These are phyloP conservation scores for Saururus chinensis DNA, from an alignment of 164 flowering plant genomes.

Conservation along the genomic window DNA sequence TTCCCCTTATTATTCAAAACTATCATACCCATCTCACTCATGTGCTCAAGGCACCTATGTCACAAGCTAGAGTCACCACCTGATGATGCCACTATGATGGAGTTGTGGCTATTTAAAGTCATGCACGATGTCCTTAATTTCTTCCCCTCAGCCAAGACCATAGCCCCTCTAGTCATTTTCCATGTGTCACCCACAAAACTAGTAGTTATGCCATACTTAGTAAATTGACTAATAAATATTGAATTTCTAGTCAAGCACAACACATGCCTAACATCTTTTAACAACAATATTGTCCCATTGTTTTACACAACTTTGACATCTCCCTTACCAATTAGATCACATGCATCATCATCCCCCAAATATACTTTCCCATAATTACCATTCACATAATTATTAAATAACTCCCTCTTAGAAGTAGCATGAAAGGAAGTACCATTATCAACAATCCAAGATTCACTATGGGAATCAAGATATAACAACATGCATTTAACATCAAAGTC, in stretches of 20 bases:
- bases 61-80: neutral
- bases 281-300: neutral
- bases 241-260: neutral
- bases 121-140: neutral
- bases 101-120: neutral
- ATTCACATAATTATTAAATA: too few relatives aligned
- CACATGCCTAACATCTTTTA: neutral
- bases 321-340: too few relatives aligned
- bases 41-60: neutral
- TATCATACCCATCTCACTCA: neutral
- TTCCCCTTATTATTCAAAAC: neutral
- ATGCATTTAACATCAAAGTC: too few relatives aligned
- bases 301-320: neutral
- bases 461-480: too few relatives aligned
- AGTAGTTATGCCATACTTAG: neutral
- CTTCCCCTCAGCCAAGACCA: neutral
- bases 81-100: neutral
- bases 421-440: too few relatives aligned
- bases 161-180: neutral
- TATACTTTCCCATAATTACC: too few relatives aligned
- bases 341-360: too few relatives aligned
- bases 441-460: too few relatives aligned
- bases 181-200: neutral
- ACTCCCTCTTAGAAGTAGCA: too few relatives aligned
- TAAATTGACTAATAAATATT: neutral